Conservation (phyloP, 805 yeast species). For the Saturnispora galanensis region DNA sequence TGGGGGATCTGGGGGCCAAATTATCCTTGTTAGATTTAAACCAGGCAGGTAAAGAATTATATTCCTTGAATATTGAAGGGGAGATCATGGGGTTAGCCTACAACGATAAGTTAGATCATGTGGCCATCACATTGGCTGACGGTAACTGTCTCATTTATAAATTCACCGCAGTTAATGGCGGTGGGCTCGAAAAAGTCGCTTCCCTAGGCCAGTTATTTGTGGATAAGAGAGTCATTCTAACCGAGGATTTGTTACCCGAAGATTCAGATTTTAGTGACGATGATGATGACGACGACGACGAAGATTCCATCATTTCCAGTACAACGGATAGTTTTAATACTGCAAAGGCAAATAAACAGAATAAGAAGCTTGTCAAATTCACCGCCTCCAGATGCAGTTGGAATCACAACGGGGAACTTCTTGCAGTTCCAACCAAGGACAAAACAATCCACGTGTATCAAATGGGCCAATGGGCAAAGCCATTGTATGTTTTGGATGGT, state of each 20-base stretch:
- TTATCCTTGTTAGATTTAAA: constrained; percentile 38
- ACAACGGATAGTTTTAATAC: constrained; percentile 10
- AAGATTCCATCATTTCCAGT: constrained; percentile 22
- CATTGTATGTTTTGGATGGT: constrained; percentile 14
- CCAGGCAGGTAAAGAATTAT: constrained; percentile 22
- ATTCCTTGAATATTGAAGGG: constrained; percentile 36
- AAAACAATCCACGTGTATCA: constrained; percentile 37
- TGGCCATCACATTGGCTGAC: constrained; percentile 48
- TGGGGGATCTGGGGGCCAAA: constrained; percentile 62
- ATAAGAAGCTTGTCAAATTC: constrained; percentile 21
- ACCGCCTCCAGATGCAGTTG: constrained; percentile 48
- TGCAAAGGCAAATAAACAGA: constrained; percentile 23
- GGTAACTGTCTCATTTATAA: constrained; percentile 51
- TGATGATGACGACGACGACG: constrained; percentile 23
- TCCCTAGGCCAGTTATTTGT: constrained; percentile 34
- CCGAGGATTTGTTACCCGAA: constrained; percentile 14
- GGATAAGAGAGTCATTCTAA: constrained; percentile 21
- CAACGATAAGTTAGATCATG: constrained; percentile 44
- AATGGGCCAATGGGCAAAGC: constrained; percentile 26
- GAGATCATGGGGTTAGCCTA: constrained; percentile 49
- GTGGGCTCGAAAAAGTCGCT: constrained; percentile 42
- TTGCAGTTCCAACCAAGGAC: constrained; percentile 55
- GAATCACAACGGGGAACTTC: constrained; percentile 59
- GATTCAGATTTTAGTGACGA: constrained; percentile 32
- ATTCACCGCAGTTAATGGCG: constrained; percentile 33